Conservation (phyloP, 345 rosid species). For the Hypericum androsaemum region DNA sequence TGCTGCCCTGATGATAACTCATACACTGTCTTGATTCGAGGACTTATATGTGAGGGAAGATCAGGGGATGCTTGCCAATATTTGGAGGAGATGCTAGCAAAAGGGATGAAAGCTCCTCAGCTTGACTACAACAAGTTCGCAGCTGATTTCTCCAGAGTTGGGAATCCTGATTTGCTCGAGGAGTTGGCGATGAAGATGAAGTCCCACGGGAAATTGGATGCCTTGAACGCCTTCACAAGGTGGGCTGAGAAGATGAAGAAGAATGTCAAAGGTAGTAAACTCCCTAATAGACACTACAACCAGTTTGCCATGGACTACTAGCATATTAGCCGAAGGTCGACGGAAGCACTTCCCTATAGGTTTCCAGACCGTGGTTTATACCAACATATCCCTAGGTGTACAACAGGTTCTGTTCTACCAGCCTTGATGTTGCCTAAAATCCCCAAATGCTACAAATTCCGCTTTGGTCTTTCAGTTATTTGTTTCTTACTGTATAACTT, state of each 20-base stretch:
- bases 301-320: not conserved
- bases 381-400: no score
- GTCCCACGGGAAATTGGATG: conserved; percentile 61
- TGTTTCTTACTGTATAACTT: no score
- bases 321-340: not conserved
- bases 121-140: conserved; percentile 77
- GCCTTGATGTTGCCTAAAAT: no score
- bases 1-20: conserved; percentile 81
- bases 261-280: conserved; percentile 31
- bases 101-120: conserved; percentile 83
- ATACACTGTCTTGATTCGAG: conserved; percentile 63
- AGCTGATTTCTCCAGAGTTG: conserved; percentile 65
- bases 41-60: conserved; percentile 63
- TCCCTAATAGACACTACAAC: conserved; percentile 9
- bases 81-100: conserved; percentile 77
- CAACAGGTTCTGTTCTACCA: no score
- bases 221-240: conserved; percentile 49
- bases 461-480: no score
- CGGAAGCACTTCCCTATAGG: not conserved
- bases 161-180: conserved; percentile 56
- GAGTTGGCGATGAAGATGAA: conserved; percentile 69
- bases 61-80: conserved; percentile 67
- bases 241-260: conserved; percentile 58
- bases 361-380: no score
- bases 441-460: no score